Evolutionary conservation across 2,329 filamentous ascomycete genomes (phyloP), one percentile per base, ranked within the genome.

Genomic region (Lecanicillium sp.): DNA sequence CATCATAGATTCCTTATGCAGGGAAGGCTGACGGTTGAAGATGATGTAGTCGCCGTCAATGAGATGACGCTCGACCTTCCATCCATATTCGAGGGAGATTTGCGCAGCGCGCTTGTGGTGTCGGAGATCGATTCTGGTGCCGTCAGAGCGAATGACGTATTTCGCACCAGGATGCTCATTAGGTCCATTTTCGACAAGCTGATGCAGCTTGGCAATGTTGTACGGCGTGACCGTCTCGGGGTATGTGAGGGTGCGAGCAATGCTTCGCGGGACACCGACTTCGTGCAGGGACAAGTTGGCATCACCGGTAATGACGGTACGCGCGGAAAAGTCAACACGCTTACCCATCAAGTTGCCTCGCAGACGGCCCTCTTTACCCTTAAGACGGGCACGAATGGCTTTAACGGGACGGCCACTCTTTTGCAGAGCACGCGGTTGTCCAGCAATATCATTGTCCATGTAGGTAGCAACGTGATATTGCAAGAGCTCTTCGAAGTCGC

Each of bases 1-100:
- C 94, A 98, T 98, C 93, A 98, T 99, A 52, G 93, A 98, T 65
- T 98, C 93, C 69, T 99, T 99, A 77, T 99, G 93, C 61, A 99
- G 76, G 29, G 93, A 99, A 1, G 93, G 93, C 65, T 99, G 93
- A 77, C 93, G 93, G 67, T 98, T 99, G 81, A 99, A 99, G 62
- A 98, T 90, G 69, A 99, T 97, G 56, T 89, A 94, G 67, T 99
- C 93, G 50, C 91, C 91, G 60, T 95, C 89, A 60, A 95, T 84
- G 55, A 99, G 81, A 68, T 99, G 93, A 53, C 93, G 86, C 70
- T 99, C 93, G 29, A 99, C 94, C 65, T 96, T 97, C 91, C 91
- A 97, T 41, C 94, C 94, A 63, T 95, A 95, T 61, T 95, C 87
- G 26, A 98, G 72, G 49, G 84, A 84, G 54, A 96, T 89, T 53